Evolutionary conservation across 441 rosid species (phyloP), one percentile per base, ranked within the genome.

Genomic region (Euphorbia corollata): DNA sequence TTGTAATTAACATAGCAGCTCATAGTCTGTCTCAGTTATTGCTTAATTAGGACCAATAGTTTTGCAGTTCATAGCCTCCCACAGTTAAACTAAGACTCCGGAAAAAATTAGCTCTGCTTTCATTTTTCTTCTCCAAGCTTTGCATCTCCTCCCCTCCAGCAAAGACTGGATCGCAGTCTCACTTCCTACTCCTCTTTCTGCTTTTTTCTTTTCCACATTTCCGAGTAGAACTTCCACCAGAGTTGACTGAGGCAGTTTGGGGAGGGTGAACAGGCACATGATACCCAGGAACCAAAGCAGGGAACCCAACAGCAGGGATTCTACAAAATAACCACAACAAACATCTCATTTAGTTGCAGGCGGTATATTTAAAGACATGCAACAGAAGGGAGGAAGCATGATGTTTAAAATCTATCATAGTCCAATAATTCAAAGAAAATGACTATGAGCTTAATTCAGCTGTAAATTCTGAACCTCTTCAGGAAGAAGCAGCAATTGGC

Each of bases 251-350:
- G 78, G 73, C 39, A 68, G 61, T 24, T 6, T 22, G 58, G 80
- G 82, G 78, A 77, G 84, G 48, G 62, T 63, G 74, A 72, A 80
- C 32, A 80, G 85, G 83, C 89, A 86, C 68, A 79, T 80, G 94
- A 79, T 75, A 77, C 82, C 85, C 90, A 88, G 80, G 82, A 83
- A 82, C 89, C 94, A 88, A 79, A 84, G 83, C 94, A 88, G 88
- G 92, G 92, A 87, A 87, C 90, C 93, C 93, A 85, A 80, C 93
- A 81, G 88, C 92, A 87, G 93, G 85, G 92, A 83, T 85, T 86
- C 87, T 84, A 82, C 81, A 83, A 48, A 56, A 10, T 54, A 66
- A 62, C 61, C 61, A 23, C 55, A 64, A 3, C 59, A 10, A 30
- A 43, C 36, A n/a, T 13, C 20, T 67, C 6, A 8, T 39, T 2